Percentiles rank a stretch among this genome's conserved stretches.
These are phyloP conservation scores for Drechmeria coniospora DNA, from an alignment of 2,329 filamentous ascomycete genomes.

Conservation along the genomic window DNA sequence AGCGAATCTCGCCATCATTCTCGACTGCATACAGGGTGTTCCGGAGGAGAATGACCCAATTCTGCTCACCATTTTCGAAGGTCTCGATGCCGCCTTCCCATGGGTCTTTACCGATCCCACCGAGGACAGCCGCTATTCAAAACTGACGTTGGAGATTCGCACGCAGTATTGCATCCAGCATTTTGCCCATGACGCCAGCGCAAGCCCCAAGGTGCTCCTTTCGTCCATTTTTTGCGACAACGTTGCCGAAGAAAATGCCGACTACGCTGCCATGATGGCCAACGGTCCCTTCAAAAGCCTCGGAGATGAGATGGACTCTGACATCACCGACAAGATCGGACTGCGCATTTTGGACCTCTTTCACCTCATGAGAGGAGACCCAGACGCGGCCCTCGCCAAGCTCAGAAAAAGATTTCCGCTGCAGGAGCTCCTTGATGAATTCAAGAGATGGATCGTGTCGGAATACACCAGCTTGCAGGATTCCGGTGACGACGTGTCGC, in stretches of 20 bases:
- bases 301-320: slow-evolving; percentile 2
- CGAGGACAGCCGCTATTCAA: slow-evolving; percentile 4
- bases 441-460: slow-evolving; percentile 8
- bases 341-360: not conserved
- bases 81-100: slow-evolving; percentile 16
- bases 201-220: slow-evolving; percentile 8
- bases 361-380: slow-evolving; percentile 1
- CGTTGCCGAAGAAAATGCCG: not conserved
- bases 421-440: slow-evolving; percentile 5
- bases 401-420: slow-evolving; percentile 8
- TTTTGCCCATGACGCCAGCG: slow-evolving; percentile 6
- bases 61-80: slow-evolving; percentile 13
- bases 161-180: slow-evolving; percentile 18
- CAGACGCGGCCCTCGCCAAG: slow-evolving; percentile 2
- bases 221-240: slow-evolving; percentile 17
- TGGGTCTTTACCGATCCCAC: slow-evolving; percentile 11
- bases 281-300: slow-evolving; percentile 13
- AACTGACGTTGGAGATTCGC: slow-evolving; percentile 20
- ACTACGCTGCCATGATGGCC: slow-evolving; percentile 5
- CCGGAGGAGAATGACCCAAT: slow-evolving; percentile 4
- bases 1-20: slow-evolving; percentile 20
- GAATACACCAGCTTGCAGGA: slow-evolving; percentile 5
- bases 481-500: not conserved
- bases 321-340: not conserved
- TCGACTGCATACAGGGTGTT: slow-evolving; percentile 13